Conservation (phyloP, 441 rosid species). For the Omphalea diandra region DNA sequence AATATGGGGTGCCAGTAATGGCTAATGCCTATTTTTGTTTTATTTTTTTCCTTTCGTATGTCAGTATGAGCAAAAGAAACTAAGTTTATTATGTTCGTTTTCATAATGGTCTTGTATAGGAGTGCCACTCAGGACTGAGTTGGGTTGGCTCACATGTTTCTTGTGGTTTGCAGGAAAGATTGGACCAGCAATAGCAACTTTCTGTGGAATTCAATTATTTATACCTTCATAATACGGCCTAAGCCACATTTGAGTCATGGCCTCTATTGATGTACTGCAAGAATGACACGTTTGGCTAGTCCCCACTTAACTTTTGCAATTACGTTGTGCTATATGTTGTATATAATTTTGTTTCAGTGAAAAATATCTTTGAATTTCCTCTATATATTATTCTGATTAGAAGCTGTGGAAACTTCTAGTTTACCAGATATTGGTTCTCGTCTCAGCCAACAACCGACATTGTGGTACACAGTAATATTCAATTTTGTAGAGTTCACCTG, state of each 20-base stretch:
- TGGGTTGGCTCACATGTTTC: not conserved
- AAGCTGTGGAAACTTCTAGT: too few species aligned
- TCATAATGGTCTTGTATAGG: not conserved
- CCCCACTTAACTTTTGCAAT: constrained; percentile 4
- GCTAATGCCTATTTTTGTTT: not conserved
- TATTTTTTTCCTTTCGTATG: not conserved
- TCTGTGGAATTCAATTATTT: not conserved
- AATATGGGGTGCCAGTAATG: too few species aligned
- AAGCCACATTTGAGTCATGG: not conserved
- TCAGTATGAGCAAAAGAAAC: not conserved
- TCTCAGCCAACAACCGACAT: too few species aligned
- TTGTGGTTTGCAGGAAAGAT: not conserved
- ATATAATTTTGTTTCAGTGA: not conserved
- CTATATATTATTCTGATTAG: too few species aligned
- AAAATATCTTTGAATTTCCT: not conserved
- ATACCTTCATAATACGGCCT: not conserved
- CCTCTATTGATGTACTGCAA: not conserved
- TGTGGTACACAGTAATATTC: too few species aligned
- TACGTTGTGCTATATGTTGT: constrained; percentile 10
- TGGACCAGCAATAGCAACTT: not conserved
- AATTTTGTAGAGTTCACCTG: too few species aligned
- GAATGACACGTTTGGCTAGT: not conserved
- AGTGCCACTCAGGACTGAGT: not conserved
- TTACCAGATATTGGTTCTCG: too few species aligned
- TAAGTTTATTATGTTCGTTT: not conserved